Conservation (phyloP, 225 moss, liverwort and hornwort species). For the Sphagnum contortum region DNA sequence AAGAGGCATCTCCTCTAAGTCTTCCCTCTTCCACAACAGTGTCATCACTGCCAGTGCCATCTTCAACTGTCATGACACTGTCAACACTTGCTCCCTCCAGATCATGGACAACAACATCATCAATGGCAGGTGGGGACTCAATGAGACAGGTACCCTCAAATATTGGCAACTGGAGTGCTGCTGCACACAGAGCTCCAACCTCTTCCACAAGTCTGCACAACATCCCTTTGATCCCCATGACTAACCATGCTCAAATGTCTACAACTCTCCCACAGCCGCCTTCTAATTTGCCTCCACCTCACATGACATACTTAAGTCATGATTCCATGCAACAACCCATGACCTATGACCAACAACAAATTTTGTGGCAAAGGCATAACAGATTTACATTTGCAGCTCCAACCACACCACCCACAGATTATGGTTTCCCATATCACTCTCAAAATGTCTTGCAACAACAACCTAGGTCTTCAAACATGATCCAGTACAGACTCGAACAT, state of each 20-base stretch:
- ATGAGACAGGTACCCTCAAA: too few species aligned
- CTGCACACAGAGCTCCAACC: too few species aligned
- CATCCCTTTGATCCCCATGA: too few species aligned
- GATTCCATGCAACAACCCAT: neutral
- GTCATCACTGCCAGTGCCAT: neutral
- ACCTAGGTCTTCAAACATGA: too few species aligned
- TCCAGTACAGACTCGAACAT: neutral
- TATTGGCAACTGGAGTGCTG: too few species aligned
- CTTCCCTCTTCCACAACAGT: slow-evolving; percentile 14
- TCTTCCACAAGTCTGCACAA: too few species aligned
- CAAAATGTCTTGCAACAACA: too few species aligned
- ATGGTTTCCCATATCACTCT: too few species aligned
- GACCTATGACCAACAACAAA: neutral
- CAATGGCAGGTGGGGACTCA: too few species aligned
- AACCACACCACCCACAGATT: neutral
- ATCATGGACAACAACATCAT: neutral
- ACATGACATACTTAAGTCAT: neutral
- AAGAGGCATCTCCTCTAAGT: slow-evolving; percentile 1
- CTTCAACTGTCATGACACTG: neutral
- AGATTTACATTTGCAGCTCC: slow-evolving; percentile 4
- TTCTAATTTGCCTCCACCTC: neutral
- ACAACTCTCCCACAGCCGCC: slow-evolving; percentile 7
- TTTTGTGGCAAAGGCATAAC: neutral
- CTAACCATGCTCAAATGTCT: too few species aligned
- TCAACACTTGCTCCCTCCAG: neutral